Conservation (phyloP, 352 stramenopile species). For the Pythium sukuiense region DNA sequence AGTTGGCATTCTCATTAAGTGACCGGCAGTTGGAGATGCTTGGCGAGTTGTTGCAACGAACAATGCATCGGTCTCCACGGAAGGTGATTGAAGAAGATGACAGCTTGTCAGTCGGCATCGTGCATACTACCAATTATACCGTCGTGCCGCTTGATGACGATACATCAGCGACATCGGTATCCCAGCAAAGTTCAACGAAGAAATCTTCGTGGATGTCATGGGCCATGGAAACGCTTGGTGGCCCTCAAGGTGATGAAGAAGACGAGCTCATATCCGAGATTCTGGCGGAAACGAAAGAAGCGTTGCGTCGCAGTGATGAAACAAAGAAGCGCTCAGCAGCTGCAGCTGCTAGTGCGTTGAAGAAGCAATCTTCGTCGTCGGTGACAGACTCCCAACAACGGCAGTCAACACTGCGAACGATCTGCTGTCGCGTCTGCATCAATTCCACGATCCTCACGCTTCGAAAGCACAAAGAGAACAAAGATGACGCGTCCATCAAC, state of each 20-base stretch:
- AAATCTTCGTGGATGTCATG: slow-evolving; percentile 61
- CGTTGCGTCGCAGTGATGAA: slow-evolving; percentile 35
- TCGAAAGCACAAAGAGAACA: slow-evolving; percentile 48
- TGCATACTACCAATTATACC: not conserved
- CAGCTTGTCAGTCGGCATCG: not conserved
- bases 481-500: slow-evolving; percentile 10
- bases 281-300: slow-evolving; percentile 62
- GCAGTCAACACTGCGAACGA: slow-evolving; percentile 5
- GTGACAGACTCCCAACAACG: not conserved
- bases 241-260: slow-evolving; percentile 52
- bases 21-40: slow-evolving; percentile 84
- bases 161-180: not conserved
- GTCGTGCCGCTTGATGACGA: not conserved
- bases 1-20: slow-evolving; percentile 78
- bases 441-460: slow-evolving; percentile 60
- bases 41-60: slow-evolving; percentile 43
- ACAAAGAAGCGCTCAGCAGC: slow-evolving; percentile 12
- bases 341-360: not conserved
- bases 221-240: slow-evolving; percentile 64
- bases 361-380: not conserved
- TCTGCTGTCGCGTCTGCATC: slow-evolving; percentile 60
- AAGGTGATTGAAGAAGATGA: not conserved
- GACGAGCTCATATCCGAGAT: slow-evolving; percentile 71
- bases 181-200: slow-evolving; percentile 5
- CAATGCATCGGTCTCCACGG: not conserved